phyloP scores from a whole-genome alignment of 257 asterid species.

The Apocynum venetum region DNA sequence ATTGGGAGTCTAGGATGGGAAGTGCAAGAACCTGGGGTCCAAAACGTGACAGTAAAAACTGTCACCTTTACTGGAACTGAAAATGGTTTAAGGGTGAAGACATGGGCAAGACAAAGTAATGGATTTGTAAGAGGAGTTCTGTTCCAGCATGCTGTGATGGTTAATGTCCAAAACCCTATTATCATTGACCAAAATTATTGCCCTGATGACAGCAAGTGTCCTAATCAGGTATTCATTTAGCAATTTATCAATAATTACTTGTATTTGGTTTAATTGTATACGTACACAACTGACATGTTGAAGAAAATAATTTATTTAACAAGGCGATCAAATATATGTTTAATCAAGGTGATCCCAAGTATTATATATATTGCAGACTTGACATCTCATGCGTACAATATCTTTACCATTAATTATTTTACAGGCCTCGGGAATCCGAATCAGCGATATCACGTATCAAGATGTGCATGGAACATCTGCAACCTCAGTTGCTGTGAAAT shows the following conservation, averaged over 20 bases:
- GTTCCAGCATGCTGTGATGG: constrained; percentile 39
- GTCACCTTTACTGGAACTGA: constrained; percentile 43
- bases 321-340: too few species aligned
- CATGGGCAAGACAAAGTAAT: constrained; percentile 64
- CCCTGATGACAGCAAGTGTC: constrained; percentile 35
- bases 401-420: not conserved
- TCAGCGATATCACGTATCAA: constrained; percentile 34
- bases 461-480: constrained; percentile 51
- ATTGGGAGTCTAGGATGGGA: constrained; percentile 63
- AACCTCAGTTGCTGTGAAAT: constrained; percentile 14
- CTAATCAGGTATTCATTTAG: constrained; percentile 29
- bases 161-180: constrained; percentile 50
- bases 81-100: constrained; percentile 56
- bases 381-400: too few species aligned
- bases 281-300: too few species aligned
- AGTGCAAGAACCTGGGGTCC: constrained; percentile 46
- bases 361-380: too few species aligned
- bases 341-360: too few species aligned
- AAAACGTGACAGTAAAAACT: constrained; percentile 47
- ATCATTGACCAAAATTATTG: constrained; percentile 61
- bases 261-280: too few species aligned
- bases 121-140: constrained; percentile 42
- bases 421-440: not conserved
- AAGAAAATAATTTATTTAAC: too few species aligned
- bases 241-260: too few species aligned